A percentile compares a stretch with the other conserved stretches of the same genome.
phyloP scores from a whole-genome alignment of 2,329 filamentous ascomycete genomes.

The Stagonosporopsis tanaceti region DNA sequence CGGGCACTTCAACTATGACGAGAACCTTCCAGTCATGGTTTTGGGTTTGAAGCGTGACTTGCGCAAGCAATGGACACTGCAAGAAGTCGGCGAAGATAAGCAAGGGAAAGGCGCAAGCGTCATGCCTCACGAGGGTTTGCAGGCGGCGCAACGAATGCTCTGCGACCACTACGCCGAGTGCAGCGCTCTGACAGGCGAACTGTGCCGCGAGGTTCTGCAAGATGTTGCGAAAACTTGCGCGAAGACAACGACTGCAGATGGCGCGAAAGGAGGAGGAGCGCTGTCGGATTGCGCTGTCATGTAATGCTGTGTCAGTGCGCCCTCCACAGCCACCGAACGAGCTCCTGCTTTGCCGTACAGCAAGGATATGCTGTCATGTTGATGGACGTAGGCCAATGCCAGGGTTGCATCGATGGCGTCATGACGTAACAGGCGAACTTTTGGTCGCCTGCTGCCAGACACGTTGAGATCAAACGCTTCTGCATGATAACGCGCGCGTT shows the following conservation, averaged over 20 bases:
- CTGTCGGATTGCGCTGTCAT: constrained; percentile 32
- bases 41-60: constrained; percentile 67
- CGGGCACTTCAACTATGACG: constrained; percentile 61
- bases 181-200: constrained; percentile 66
- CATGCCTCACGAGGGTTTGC: constrained; percentile 60
- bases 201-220: constrained; percentile 67
- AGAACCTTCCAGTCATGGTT: constrained; percentile 64
- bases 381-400: background rate
- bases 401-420: background rate
- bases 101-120: constrained; percentile 52
- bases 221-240: constrained; percentile 66
- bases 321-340: background rate
- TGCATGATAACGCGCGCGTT: background rate
- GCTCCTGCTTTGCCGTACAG: background rate
- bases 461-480: background rate
- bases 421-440: background rate
- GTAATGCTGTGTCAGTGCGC: constrained; percentile 6
- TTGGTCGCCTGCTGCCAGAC: background rate
- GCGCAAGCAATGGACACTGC: constrained; percentile 53
- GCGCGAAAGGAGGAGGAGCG: constrained; percentile 56
- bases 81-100: constrained; percentile 47
- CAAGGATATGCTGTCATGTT: background rate
- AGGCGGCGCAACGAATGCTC: constrained; percentile 65
- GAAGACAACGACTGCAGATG: constrained; percentile 64
- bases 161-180: constrained; percentile 71